phyloP scores from a whole-genome alignment of 1,139 yeast genomes.

The Candida anutae region DNA sequence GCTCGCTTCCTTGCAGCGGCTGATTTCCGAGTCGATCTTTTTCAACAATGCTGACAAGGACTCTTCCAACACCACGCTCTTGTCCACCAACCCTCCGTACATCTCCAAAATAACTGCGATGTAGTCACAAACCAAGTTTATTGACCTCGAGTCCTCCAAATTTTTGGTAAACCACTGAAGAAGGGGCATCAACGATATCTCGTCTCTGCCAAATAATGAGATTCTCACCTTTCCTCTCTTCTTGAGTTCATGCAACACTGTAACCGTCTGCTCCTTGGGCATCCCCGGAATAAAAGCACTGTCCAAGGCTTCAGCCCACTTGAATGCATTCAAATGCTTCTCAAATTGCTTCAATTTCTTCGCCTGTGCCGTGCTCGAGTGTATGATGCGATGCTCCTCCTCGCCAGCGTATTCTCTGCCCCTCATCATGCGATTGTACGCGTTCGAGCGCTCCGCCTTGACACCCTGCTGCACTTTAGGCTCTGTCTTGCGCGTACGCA shows the following conservation, averaged over 20 bases:
- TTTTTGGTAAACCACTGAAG: conserved; percentile 74
- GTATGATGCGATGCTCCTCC: conserved; percentile 66
- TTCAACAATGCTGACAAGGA: conserved; percentile 52
- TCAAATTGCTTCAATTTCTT: conserved; percentile 77
- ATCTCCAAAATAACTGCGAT: conserved; percentile 73
- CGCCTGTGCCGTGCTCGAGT: conserved; percentile 40
- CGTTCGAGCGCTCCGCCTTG: conserved; percentile 37
- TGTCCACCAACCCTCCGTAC: conserved; percentile 65
- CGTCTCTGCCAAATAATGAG: conserved; percentile 76
- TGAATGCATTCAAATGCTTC: conserved; percentile 73
- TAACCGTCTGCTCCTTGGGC: conserved; percentile 69
- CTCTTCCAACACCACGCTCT: conserved; percentile 75
- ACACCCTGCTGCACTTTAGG: conserved; percentile 49
- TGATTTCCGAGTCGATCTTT: conserved; percentile 60
- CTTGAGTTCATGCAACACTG: conserved; percentile 77
- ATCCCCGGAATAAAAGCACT: conserved; percentile 73
- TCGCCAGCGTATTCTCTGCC: conserved; percentile 91
- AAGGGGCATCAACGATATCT: conserved; percentile 74
- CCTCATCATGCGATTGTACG: conserved; percentile 74
- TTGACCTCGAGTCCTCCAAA: conserved; percentile 74
- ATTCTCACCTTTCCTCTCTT: conserved; percentile 81
- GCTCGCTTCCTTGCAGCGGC: conserved; percentile 79
- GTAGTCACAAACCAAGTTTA: conserved; percentile 74
- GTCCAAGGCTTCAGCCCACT: conserved; percentile 91
- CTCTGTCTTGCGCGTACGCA: conserved; percentile 76